Evolutionary conservation across 129 eudicot species (phyloP).

Genomic region (Sambucus nigra): DNA sequence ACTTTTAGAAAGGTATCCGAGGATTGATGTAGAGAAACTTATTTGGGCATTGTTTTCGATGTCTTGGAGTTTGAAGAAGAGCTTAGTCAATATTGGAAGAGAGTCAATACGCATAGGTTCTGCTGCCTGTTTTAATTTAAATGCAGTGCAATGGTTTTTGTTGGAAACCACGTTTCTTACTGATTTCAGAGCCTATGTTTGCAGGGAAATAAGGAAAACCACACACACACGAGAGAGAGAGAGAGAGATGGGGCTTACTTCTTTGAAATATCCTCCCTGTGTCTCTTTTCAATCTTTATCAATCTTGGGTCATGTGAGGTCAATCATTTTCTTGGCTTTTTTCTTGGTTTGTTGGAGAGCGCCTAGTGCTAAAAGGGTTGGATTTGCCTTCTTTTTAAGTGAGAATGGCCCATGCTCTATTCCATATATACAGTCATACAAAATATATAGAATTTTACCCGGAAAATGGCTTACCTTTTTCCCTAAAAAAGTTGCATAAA

Average conservation of each 20-base stretch:
- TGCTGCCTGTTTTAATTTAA: slow-evolving; percentile 26
- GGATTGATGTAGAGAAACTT: no score
- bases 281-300: background rate
- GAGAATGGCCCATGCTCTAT: background rate
- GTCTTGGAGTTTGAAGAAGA: slow-evolving; percentile 18
- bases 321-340: slow-evolving; percentile 29
- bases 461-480: background rate
- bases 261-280: background rate
- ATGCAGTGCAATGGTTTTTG: slow-evolving; percentile 4
- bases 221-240: slow-evolving; percentile 3
- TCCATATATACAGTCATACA: background rate
- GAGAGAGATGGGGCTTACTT: background rate
- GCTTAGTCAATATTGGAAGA: slow-evolving; percentile 16
- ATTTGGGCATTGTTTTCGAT: no score
- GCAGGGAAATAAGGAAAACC: background rate
- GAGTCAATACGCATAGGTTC: slow-evolving; percentile 21
- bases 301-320: slow-evolving; percentile 30
- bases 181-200: slow-evolving; percentile 28
- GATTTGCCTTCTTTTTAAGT: background rate
- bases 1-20: background rate
- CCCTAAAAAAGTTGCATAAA: background rate
- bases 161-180: slow-evolving; percentile 27
- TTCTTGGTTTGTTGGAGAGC: slow-evolving; percentile 14
- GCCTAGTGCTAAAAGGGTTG: no score
- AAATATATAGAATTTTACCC: background rate